Evolutionary conservation across 768 basidiomycete species (phyloP).

Genomic region (Clitopilus passeckerianus): DNA sequence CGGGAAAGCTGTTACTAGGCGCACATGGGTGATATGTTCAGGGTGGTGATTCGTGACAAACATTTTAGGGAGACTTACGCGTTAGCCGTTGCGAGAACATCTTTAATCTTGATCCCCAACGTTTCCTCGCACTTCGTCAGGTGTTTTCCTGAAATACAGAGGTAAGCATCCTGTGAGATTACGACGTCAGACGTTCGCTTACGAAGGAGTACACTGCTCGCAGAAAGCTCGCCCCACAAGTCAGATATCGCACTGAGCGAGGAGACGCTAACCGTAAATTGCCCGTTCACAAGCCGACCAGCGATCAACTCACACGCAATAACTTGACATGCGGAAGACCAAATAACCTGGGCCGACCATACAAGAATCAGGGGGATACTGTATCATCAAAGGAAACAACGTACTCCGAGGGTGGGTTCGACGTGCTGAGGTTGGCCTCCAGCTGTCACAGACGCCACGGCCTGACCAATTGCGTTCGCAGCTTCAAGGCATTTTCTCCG

Average conservation of each 20-base stretch:
- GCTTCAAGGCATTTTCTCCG: not conserved
- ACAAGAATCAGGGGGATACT: not conserved
- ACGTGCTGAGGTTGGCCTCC: not conserved
- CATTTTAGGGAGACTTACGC: not conserved
- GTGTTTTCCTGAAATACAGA: not conserved
- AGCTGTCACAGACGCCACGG: not conserved
- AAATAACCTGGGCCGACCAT: not conserved
- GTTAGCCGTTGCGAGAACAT: not conserved
- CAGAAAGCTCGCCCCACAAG: not conserved
- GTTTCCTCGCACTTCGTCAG: not conserved
- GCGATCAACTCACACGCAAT: not conserved
- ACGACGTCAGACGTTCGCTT: not conserved
- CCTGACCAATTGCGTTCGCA: not conserved
- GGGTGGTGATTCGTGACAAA: not conserved
- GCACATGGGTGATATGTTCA: not conserved
- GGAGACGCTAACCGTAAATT: not conserved
- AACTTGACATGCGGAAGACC: conserved; percentile 1
- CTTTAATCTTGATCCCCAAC: not conserved
- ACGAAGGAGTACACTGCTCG: not conserved
- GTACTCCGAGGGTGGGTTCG: not conserved
- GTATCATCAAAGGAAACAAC: not conserved
- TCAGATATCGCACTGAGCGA: not conserved
- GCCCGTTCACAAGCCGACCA: not conserved
- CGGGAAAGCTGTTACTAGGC: not conserved
- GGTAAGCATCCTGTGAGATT: not conserved